phyloP scores from a whole-genome alignment of 179 eudicot genomes.

The Beta corolliflora region DNA sequence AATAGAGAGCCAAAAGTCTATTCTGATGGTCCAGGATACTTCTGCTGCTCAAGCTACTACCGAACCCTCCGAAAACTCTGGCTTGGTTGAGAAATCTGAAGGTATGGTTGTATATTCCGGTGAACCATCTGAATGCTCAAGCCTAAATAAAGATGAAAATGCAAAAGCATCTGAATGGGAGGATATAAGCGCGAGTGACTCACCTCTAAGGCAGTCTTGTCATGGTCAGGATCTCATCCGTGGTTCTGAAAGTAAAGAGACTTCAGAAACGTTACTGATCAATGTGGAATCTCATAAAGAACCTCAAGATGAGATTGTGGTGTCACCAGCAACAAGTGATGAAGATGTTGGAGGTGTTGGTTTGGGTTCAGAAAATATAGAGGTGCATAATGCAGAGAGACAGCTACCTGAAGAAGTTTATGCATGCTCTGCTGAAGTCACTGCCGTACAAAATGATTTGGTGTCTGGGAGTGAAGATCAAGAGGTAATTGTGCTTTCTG shows the following conservation, averaged over 20 bases:
- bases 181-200: background rate
- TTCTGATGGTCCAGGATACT: background rate
- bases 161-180: background rate
- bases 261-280: background rate
- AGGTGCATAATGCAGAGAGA: background rate
- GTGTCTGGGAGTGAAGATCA: too few species aligned
- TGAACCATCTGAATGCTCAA: background rate
- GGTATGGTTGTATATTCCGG: background rate
- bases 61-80: background rate
- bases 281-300: background rate
- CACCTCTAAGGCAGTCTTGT: background rate
- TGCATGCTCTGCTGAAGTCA: background rate
- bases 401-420: background rate
- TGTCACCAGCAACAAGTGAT: slow-evolving; percentile 1
- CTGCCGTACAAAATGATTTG: background rate
- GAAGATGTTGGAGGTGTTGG: background rate
- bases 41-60: slow-evolving; percentile 7
- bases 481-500: too few species aligned
- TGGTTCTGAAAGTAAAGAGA: slow-evolving; percentile 3
- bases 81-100: background rate
- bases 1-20: slow-evolving; percentile 25
- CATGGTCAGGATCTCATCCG: background rate
- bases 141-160: background rate
- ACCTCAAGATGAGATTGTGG: background rate
- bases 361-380: background rate